phyloP scores from a whole-genome alignment of 352 stramenopile species.

The Pseudoperonospora humuli region DNA sequence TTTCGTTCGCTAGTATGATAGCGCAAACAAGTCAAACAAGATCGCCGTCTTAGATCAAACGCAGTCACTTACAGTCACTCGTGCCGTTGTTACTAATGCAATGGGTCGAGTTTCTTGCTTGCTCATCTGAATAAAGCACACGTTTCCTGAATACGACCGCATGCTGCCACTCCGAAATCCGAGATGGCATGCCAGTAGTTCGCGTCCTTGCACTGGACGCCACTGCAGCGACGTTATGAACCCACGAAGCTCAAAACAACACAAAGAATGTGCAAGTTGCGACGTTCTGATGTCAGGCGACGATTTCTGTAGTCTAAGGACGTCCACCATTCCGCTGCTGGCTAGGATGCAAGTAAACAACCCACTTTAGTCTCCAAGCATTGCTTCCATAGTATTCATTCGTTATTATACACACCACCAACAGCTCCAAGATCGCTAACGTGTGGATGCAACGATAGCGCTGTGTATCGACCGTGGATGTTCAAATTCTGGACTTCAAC shows the following conservation, averaged over 20 bases:
- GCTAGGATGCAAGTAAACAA: slow-evolving; percentile 4
- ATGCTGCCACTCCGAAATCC: slow-evolving; percentile 3
- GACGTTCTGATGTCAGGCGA: neutral
- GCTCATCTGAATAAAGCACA: slow-evolving; percentile 11
- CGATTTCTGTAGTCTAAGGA: slow-evolving; percentile 10
- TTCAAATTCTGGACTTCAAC: slow-evolving; percentile 17
- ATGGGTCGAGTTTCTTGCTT: slow-evolving; percentile 1
- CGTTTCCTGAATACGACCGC: slow-evolving; percentile 3
- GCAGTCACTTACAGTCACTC: slow-evolving; percentile 6
- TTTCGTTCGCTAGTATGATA: slow-evolving; percentile 6
- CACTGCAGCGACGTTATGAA: slow-evolving; percentile 28
- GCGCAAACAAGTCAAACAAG: neutral
- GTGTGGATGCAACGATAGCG: slow-evolving; percentile 22
- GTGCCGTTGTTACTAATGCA: slow-evolving; percentile 2
- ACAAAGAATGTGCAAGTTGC: slow-evolving; percentile 8
- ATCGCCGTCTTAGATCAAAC: neutral
- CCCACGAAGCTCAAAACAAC: slow-evolving; percentile 3
- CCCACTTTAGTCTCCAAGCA: neutral
- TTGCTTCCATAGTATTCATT: neutral
- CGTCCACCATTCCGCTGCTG: slow-evolving; percentile 15
- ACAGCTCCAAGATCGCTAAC: slow-evolving; percentile 29
- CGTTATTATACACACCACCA: slow-evolving; percentile 17
- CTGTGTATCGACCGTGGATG: slow-evolving; percentile 18
- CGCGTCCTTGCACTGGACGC: slow-evolving; percentile 20
- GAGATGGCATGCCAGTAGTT: slow-evolving; percentile 21